Conservation (phyloP, 192 early-diverging fungal genomes). For the Pecoramyces ruminantium region DNA sequence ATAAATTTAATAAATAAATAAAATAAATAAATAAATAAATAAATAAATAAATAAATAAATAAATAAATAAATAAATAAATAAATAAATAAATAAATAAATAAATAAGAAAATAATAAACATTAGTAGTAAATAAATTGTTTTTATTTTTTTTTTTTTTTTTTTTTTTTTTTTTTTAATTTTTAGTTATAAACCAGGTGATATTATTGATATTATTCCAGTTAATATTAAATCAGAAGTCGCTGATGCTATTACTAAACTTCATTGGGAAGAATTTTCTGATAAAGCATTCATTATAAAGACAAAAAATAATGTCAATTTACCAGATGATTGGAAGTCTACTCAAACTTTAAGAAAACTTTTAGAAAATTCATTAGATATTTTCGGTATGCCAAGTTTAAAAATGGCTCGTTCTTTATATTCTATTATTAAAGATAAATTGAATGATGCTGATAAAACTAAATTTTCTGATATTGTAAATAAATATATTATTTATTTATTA, state of each 20-base stretch:
- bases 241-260: constrained; percentile 47
- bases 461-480: background rate
- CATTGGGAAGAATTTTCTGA: constrained; percentile 52
- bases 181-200: constrained; percentile 62
- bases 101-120: too few relatives aligned
- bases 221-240: constrained; percentile 53
- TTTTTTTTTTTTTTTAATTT: too few relatives aligned
- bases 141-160: too few relatives aligned
- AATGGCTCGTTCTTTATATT: background rate
- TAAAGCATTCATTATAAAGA: constrained; percentile 26
- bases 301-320: constrained; percentile 20
- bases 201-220: constrained; percentile 55
- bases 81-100: too few relatives aligned
- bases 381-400: constrained; percentile 20
- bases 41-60: too few relatives aligned
- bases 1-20: too few relatives aligned
- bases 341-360: constrained; percentile 55
- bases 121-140: too few relatives aligned
- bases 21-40: too few relatives aligned
- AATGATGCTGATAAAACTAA: background rate
- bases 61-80: too few relatives aligned
- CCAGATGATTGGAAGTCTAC: constrained; percentile 27
- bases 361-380: constrained; percentile 62
- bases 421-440: background rate
- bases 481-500: background rate